Conservation (phyloP, 768 basidiomycete species). For the Sistotremastrum niveocremeum region DNA sequence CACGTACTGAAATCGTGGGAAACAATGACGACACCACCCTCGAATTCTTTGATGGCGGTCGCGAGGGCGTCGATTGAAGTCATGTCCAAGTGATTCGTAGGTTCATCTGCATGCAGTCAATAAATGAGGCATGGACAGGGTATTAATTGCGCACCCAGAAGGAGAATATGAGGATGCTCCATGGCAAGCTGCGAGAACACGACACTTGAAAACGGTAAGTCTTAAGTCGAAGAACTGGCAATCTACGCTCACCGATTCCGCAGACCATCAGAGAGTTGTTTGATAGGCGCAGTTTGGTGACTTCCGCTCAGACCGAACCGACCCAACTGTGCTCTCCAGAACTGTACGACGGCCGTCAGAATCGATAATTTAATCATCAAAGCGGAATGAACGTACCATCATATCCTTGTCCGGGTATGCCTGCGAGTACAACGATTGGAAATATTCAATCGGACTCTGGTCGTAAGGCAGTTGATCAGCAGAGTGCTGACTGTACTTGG, state of each 20-base stretch:
- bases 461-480: conserved; percentile 98
- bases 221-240: not conserved
- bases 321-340: conserved; percentile 90
- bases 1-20: conserved; percentile 94
- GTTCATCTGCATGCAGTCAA: conserved; percentile 48
- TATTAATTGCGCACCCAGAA: conserved; percentile 43
- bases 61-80: conserved; percentile 95
- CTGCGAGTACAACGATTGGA: conserved; percentile 61
- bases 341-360: conserved; percentile 27
- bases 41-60: conserved; percentile 88
- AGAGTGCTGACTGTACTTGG: conserved; percentile 97
- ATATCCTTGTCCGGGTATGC: conserved; percentile 93
- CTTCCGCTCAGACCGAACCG: conserved; percentile 89
- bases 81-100: conserved; percentile 98
- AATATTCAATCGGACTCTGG: conserved; percentile 82
- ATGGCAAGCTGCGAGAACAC: conserved; percentile 94
- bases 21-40: conserved; percentile 97
- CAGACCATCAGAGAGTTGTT: conserved; percentile 88
- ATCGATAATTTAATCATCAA: not conserved
- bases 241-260: conserved; percentile 66
- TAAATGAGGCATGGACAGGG: not conserved
- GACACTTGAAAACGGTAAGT: conserved; percentile 35
- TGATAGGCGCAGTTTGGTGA: conserved; percentile 91
- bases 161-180: conserved; percentile 92
- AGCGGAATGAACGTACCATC: conserved; percentile 27